These are phyloP conservation scores for Maudiozyma turicensis DNA, from an alignment of 805 yeast genomes.

Conservation along the genomic window DNA sequence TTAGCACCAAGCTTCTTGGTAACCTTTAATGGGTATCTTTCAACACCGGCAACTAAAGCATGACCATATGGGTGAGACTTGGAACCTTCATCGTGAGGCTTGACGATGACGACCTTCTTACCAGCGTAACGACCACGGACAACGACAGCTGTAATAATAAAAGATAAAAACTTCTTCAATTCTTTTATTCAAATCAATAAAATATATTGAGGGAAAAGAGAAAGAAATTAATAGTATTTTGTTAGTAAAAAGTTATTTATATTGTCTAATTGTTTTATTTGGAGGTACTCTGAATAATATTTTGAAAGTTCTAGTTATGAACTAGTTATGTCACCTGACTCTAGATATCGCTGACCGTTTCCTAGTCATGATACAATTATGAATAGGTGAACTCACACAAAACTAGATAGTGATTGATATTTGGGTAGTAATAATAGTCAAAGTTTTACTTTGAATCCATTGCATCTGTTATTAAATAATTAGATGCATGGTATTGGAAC, in stretches of 20 bases:
- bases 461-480: too few species aligned
- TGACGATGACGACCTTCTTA: constrained; percentile 98
- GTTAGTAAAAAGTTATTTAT: not conserved
- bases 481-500: too few species aligned
- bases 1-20: constrained; percentile 91
- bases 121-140: constrained; percentile 99
- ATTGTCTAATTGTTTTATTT: not conserved
- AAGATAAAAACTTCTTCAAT: not conserved
- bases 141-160: constrained; percentile 65
- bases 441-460: too few species aligned
- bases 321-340: too few species aligned
- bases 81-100: constrained; percentile 98
- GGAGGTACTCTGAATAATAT: too few species aligned
- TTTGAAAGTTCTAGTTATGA: too few species aligned
- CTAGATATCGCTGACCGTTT: too few species aligned
- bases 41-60: constrained; percentile 98
- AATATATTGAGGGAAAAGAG: not conserved
- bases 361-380: too few species aligned
- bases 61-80: constrained; percentile 98
- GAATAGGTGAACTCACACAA: too few species aligned
- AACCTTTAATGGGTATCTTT: constrained; percentile 95
- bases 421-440: too few species aligned
- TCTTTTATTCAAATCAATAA: not conserved
- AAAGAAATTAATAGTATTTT: not conserved
- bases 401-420: too few species aligned